Base-by-base conservation (phyloP, 2,329 filamentous ascomycete genomes). In the Aureobasidium pullulans region DNA sequence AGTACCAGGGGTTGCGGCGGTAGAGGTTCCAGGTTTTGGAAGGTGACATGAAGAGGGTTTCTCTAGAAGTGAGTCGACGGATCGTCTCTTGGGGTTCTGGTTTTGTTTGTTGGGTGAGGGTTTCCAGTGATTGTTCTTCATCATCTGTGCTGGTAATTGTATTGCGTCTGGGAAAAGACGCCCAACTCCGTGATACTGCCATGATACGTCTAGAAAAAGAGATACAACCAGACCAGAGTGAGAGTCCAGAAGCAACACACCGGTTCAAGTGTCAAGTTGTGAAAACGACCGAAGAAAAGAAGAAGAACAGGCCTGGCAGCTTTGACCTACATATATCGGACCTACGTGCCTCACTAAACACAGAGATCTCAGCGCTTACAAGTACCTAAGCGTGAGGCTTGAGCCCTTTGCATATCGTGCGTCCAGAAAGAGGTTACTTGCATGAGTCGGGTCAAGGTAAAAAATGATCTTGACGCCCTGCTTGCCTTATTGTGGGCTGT, bases 21-120 rank as follows among this genome's bases (percentile, higher is more conserved):
- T 54, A 43, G 28, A 54, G 37, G n/a, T 43, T 54, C 50, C 50
- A 54, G 29, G 50, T 42, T n/a, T n/a, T n/a, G 1, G 50, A 34
- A 15, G 50, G 50, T 2, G 50, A 52, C 36, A 52, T 40, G 49
- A 54, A 23, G 23, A 42, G 1, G n/a, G 16, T 15, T 43, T 32
- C 8, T 23, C 34, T 54, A 3, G 40, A 31, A 4, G 13, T 19
- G 0, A 54, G 10, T 4, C 28, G 31, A 2, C 29, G 37, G 23
- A 54, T 10, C 32, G 16, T 34, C 1, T 37, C 8, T 9, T 11
- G 19, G 3, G 50, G 37, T 32, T 42, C 28, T 43, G 37, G 28
- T 42, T 53, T 53, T 16, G 47, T 13, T 1, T 6, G 37, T 40
- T 28, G 48, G 19, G 48, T n/a, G 48, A 40, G 36, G 48, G n/a